Evolutionary conservation across 176 grass and related monocot species (phyloP).

Genomic region (Triticum timopheevii): DNA sequence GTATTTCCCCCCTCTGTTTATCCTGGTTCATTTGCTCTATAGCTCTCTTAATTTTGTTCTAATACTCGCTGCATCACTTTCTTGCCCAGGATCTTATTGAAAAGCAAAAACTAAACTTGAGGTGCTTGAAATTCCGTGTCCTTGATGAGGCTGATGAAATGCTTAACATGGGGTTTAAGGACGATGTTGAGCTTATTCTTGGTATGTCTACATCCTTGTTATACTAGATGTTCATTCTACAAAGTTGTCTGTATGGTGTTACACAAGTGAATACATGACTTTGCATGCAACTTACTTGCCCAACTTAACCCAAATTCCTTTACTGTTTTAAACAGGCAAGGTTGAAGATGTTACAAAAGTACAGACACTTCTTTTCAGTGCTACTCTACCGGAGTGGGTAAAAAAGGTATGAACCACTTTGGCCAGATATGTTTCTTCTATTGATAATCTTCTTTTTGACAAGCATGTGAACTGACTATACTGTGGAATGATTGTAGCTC

Average conservation of each 20-base stretch:
- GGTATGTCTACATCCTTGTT: slow-evolving; percentile 37
- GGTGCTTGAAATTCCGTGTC: slow-evolving; percentile 80
- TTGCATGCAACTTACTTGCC: neutral
- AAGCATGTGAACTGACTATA: slow-evolving; percentile 9
- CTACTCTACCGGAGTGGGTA: slow-evolving; percentile 91
- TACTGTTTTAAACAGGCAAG: slow-evolving; percentile 61
- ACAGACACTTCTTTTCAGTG: slow-evolving; percentile 97
- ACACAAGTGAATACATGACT: neutral
- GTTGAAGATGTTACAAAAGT: slow-evolving; percentile 92
- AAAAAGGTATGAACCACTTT: slow-evolving; percentile 51
- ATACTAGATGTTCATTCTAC: neutral
- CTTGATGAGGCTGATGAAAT: slow-evolving; percentile 99
- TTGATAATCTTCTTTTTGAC: neutral
- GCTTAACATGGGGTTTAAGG: slow-evolving; percentile 99
- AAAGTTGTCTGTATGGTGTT: neutral
- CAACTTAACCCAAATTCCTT: neutral
- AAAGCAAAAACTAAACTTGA: slow-evolving; percentile 71
- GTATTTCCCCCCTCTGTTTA: slow-evolving; percentile 26
- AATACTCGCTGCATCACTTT: neutral
- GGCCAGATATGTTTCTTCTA: neutral
- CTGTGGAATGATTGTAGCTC: slow-evolving; percentile 52
- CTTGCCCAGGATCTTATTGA: slow-evolving; percentile 66
- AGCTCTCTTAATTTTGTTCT: neutral
- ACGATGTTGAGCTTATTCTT: slow-evolving; percentile 97
- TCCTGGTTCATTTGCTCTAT: neutral